Percentiles rank a stretch among this genome's conserved stretches.
Evolutionary conservation across 306 rosid species (phyloP).

Genomic region (Casuarina cunninghamiana): DNA sequence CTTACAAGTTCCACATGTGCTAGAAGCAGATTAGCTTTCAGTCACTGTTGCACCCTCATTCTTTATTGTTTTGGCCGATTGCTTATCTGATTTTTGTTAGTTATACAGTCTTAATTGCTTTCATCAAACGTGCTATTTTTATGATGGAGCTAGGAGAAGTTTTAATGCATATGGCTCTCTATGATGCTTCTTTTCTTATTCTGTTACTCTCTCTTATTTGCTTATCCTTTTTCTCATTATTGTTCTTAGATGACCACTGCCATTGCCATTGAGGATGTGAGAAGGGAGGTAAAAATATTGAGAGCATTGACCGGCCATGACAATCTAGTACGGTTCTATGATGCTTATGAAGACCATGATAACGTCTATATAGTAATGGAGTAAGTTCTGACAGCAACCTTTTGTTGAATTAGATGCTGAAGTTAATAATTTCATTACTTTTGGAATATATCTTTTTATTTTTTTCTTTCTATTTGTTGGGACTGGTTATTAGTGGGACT

Average conservation of each 20-base stretch:
- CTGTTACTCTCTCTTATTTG: neutral
- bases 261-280: constrained; percentile 92
- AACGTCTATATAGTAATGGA: constrained; percentile 93
- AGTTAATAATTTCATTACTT: neutral
- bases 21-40: neutral
- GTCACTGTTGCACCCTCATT: neutral
- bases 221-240: constrained; percentile 24
- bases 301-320: constrained; percentile 82
- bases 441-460: constrained; percentile 13
- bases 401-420: constrained; percentile 11
- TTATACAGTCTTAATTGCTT: neutral
- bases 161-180: neutral
- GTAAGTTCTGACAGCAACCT: constrained; percentile 50
- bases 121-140: neutral
- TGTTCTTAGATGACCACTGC: constrained; percentile 85
- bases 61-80: too few relatives aligned
- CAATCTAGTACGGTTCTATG: constrained; percentile 73
- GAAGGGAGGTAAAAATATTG: constrained; percentile 93
- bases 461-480: constrained; percentile 16
- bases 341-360: constrained; percentile 82
- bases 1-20: neutral
- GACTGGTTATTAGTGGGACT: constrained; percentile 4
- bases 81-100: neutral
- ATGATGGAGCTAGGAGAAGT: neutral
- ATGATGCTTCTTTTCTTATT: neutral